Percentiles rank a stretch among this genome's conserved stretches.
Evolutionary conservation across 805 yeast genomes (phyloP).

Genomic region (Barnettozyma sucrosica): DNA sequence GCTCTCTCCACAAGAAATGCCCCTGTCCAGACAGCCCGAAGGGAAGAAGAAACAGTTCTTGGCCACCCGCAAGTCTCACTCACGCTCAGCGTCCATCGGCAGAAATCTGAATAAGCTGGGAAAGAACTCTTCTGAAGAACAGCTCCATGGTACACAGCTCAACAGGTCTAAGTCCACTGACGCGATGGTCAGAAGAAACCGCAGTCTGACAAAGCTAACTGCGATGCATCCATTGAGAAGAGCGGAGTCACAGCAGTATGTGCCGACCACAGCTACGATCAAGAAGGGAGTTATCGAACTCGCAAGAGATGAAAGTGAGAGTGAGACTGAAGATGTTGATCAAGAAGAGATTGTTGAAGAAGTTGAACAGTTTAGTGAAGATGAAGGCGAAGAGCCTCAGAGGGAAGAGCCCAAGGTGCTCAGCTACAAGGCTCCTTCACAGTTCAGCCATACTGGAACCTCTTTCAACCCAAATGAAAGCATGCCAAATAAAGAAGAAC

Average conservation of each 20-base stretch:
- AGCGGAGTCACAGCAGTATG: conserved; percentile 18
- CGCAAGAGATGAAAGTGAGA: conserved; percentile 9
- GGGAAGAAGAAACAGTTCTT: conserved; percentile 20
- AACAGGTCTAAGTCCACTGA: conserved; percentile 24
- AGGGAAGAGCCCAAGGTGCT: conserved; percentile 5
- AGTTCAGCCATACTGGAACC: conserved; percentile 20
- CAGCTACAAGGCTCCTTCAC: conserved; percentile 22
- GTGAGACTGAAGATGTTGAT: conserved; percentile 8
- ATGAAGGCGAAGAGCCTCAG: conserved; percentile 2
- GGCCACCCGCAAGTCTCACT: conserved; percentile 15
- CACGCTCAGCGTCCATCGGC: conserved; percentile 24
- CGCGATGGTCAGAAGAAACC: conserved; percentile 15
- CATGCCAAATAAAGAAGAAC: neutral
- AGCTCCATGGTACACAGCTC: conserved; percentile 15
- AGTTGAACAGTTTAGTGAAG: conserved; percentile 23
- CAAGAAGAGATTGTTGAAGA: conserved; percentile 15
- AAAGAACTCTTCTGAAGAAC: conserved; percentile 6
- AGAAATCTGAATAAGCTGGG: conserved; percentile 22
- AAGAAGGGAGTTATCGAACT: conserved; percentile 14
- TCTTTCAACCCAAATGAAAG: conserved; percentile 7
- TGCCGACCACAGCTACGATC: conserved; percentile 1
- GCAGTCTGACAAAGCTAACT: conserved; percentile 21
- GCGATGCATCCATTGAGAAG: conserved; percentile 21
- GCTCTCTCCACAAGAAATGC: neutral
- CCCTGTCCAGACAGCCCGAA: conserved; percentile 7